Conservation (phyloP, 208 protist genomes). For the Crithidia bombi region DNA sequence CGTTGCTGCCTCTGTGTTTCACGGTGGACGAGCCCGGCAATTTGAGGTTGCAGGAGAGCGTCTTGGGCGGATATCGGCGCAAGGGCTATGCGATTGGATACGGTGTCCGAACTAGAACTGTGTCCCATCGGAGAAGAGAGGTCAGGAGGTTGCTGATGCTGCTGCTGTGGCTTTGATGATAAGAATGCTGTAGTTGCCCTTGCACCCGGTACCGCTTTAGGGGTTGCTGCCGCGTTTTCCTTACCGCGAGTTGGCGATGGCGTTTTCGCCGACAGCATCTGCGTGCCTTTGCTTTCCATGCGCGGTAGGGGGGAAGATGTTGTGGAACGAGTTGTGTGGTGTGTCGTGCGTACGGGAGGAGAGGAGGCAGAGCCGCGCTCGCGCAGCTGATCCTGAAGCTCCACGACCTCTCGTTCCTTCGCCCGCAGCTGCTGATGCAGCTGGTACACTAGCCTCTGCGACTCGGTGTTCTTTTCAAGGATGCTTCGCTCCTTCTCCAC, state of each 20-base stretch:
- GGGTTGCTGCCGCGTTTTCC: slow-evolving; percentile 2
- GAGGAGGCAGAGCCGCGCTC: background rate
- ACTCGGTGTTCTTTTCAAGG: slow-evolving; percentile 69
- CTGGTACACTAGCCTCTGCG: slow-evolving; percentile 72
- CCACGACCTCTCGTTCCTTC: slow-evolving; percentile 74
- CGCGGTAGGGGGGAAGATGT: background rate
- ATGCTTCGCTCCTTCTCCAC: slow-evolving; percentile 68
- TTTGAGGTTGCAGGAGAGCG: slow-evolving; percentile 51
- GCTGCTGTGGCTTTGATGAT: background rate
- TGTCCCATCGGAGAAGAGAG: background rate
- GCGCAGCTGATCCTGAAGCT: slow-evolving; percentile 51
- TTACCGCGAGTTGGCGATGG: slow-evolving; percentile 9
- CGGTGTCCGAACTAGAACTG: background rate
- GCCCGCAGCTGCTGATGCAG: slow-evolving; percentile 71
- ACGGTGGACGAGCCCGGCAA: slow-evolving; percentile 52
- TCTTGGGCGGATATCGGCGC: slow-evolving; percentile 31
- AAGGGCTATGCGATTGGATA: background rate
- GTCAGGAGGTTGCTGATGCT: background rate
- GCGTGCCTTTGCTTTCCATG: slow-evolving; percentile 42
- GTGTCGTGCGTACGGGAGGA: background rate
- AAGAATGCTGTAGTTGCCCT: background rate
- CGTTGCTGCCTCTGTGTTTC: slow-evolving; percentile 63
- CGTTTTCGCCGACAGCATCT: slow-evolving; percentile 39
- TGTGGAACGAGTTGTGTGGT: background rate
- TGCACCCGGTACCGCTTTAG: background rate